Base-by-base conservation (phyloP, 108 stramenopile species). In the Craspedostauros australis region DNA sequence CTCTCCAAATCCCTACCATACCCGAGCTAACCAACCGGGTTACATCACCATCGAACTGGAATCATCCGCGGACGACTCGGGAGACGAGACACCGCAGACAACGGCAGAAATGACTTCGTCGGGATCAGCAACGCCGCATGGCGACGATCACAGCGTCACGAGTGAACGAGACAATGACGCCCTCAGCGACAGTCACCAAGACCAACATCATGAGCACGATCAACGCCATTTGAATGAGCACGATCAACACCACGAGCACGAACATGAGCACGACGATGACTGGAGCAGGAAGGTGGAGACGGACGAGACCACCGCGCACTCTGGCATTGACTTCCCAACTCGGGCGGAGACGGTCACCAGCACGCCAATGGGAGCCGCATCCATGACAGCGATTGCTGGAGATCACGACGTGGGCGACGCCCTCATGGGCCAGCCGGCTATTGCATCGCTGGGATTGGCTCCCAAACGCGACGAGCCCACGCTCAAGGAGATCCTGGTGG, bases 401-500 rank as follows among this genome's bases (percentile, higher is more conserved):
- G 52, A 43, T 7, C 34, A 51, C 38, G 46, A 44, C 18, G 21
- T 19, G 7, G 45, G 23, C 9, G n/a, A 46, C n/a, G 53, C 8
- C 24, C 42, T 21, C 5, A n/a, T 8, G 11, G 22, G 4, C 4
- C 18, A n/a, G 1, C 29, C 16, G 18, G 49, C 41, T 21, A 29
- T 70, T n/a, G 38, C 66, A 11, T 73, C 73, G 4, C n/a, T n/a
- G n/a, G n/a, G n/a, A n/a, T n/a, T n/a, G n/a, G n/a, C n/a, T n/a
- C 70, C 70, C 5, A 48, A 38, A 4, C 79, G 71, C 24, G 57
- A 52, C 7, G 72, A 70, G 20, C 77, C 74, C 11, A 82, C 87
- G 1, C 64, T 82, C 21, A 88, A 79, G 60, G 87, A 88, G 37
- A 66, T 72, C 28, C 39, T 88, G 50, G 80, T 88, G 1, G 68